phyloP scores from a whole-genome alignment of 2,329 filamentous ascomycete species.

The Pleoardoris graminearum region DNA sequence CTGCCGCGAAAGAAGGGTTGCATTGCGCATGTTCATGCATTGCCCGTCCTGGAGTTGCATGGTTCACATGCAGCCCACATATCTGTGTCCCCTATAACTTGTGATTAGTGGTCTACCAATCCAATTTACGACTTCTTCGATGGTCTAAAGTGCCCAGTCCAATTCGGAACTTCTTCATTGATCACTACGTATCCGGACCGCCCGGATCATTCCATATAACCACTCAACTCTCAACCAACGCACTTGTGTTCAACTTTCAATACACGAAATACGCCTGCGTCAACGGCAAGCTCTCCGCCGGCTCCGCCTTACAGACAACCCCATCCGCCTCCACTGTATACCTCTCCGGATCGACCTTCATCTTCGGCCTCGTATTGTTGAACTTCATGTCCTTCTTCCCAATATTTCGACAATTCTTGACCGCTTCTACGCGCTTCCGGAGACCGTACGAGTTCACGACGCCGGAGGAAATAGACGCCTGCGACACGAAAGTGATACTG shows the following conservation, averaged over 20 bases:
- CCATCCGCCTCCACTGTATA: constrained; percentile 89
- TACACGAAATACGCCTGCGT: constrained; percentile 79
- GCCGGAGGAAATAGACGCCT: constrained; percentile 69
- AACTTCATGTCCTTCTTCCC: constrained; percentile 89
- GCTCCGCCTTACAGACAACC: constrained; percentile 70
- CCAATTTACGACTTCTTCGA: no score
- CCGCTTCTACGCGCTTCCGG: constrained; percentile 77
- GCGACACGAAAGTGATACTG: constrained; percentile 81
- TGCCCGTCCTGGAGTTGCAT: no score
- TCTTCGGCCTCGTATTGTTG: constrained; percentile 80
- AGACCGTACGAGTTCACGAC: constrained; percentile 72
- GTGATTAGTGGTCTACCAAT: no score
- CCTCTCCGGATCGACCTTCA: constrained; percentile 89
- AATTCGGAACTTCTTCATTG: no score
- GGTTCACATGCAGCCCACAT: no score
- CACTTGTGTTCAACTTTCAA: constrained; percentile 41
- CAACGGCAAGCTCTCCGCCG: constrained; percentile 71
- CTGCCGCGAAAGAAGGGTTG: no score
- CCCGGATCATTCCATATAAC: no score
- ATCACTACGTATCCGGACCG: no score
- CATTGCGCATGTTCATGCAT: no score
- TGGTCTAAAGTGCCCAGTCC: no score
- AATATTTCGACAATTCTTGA: constrained; percentile 73
- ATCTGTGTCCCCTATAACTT: no score
- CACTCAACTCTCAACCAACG: not conserved